Percentiles rank a stretch among this genome's conserved stretches.
phyloP scores from a whole-genome alignment of 495 filamentous ascomycete genomes.

The Penicillium lagena region DNA sequence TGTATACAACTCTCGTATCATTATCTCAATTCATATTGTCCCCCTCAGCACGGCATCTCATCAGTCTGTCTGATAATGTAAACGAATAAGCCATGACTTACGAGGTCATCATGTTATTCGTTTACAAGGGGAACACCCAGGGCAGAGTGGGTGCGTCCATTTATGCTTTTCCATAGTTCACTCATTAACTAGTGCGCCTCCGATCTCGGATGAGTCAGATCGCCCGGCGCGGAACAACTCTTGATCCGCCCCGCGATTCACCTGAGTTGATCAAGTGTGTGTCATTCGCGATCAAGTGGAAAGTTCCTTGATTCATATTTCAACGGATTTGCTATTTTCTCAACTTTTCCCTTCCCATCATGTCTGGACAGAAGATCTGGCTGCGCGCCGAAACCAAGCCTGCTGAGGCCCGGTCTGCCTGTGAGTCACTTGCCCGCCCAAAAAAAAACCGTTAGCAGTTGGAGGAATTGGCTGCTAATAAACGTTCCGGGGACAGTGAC shows the following conservation, averaged over 20 bases:
- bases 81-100: too few relatives aligned
- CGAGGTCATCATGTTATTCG: too few relatives aligned
- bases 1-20: too few relatives aligned
- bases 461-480: constrained; percentile 4
- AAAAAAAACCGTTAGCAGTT: constrained; percentile 2
- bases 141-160: too few relatives aligned
- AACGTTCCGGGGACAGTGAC: constrained; percentile 36
- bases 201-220: constrained; percentile 33
- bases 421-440: constrained; percentile 20
- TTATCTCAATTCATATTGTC: too few relatives aligned
- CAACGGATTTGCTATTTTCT: constrained; percentile 4
- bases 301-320: constrained; percentile 1
- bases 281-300: constrained; percentile 16
- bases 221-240: constrained; percentile 30
- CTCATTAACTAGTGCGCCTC: too few relatives aligned
- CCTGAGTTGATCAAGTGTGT: constrained; percentile 22
- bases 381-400: constrained; percentile 45
- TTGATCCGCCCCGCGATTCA: constrained; percentile 18
- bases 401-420: constrained; percentile 41
- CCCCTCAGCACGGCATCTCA: too few relatives aligned
- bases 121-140: too few relatives aligned
- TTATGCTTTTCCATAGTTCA: too few relatives aligned
- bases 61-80: too few relatives aligned
- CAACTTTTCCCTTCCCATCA: constrained; percentile 12
- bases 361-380: constrained; percentile 43